These are phyloP conservation scores for Primulina huaijiensis DNA, from an alignment of 257 asterid genomes.

Conservation along the genomic window DNA sequence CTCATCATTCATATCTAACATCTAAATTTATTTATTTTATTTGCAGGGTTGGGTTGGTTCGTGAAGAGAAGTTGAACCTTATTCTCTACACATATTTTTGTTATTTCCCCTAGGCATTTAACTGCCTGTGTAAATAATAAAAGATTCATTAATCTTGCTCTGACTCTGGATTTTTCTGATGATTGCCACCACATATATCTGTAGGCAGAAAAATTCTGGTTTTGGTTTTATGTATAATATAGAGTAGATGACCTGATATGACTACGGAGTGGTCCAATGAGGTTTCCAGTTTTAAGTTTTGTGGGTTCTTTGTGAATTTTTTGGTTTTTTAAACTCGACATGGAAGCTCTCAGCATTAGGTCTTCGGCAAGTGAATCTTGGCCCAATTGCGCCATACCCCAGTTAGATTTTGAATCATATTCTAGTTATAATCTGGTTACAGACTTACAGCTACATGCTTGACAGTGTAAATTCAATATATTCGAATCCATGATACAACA, in stretches of 20 bases:
- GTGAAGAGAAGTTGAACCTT: slow-evolving; percentile 56
- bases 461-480: slow-evolving; percentile 54
- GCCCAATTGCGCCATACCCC: no score
- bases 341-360: no score
- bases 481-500: slow-evolving; percentile 61
- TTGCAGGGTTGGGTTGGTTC: no score
- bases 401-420: slow-evolving; percentile 38
- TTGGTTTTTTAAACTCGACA: no score
- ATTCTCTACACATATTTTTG: background rate
- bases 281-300: no score
- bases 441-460: slow-evolving; percentile 55
- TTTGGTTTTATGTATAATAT: background rate
- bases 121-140: background rate
- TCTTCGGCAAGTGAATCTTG: no score
- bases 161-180: background rate
- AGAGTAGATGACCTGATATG: slow-evolving; percentile 16
- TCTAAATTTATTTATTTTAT: background rate
- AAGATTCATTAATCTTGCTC: background rate
- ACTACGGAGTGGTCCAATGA: slow-evolving; percentile 27
- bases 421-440: slow-evolving; percentile 30
- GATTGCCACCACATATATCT: background rate
- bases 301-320: no score
- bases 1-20: no score
- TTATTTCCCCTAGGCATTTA: no score
- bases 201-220: background rate